A percentile compares a stretch with the other conserved stretches of the same genome.
Evolutionary conservation across 345 rosid species (phyloP).

Genomic region (Hibiscus tridactylites): DNA sequence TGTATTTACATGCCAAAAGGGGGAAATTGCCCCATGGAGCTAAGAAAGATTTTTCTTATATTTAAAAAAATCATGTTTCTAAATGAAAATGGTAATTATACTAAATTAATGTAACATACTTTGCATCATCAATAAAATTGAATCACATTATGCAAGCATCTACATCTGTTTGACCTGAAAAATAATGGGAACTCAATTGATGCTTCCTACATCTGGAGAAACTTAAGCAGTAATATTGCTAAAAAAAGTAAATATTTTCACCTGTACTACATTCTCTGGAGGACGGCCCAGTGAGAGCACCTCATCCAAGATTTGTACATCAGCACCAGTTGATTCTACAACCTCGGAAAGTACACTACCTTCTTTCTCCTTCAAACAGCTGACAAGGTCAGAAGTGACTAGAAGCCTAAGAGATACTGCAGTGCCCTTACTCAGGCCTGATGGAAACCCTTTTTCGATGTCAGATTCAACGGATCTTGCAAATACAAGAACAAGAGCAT

Average conservation of each 20-base stretch:
- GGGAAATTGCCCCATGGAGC: background rate
- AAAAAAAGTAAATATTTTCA: conserved; percentile 8
- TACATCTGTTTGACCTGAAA: background rate
- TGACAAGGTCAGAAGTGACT: conserved; percentile 25
- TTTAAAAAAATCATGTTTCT: background rate
- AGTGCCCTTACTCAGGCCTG: conserved; percentile 21
- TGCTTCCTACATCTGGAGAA: background rate
- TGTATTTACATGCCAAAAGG: background rate
- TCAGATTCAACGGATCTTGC: conserved; percentile 47
- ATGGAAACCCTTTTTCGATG: conserved; percentile 27
- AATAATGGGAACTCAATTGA: background rate
- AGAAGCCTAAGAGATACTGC: conserved; percentile 46
- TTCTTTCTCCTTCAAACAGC: conserved; percentile 22
- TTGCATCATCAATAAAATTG: background rate
- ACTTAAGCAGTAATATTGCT: background rate
- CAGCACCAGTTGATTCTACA: conserved; percentile 25
- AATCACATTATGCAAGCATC: background rate
- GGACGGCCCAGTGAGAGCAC: conserved; percentile 18
- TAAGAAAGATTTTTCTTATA: background rate
- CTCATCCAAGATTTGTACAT: conserved; percentile 29
- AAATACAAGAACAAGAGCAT: conserved; percentile 44
- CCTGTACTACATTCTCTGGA: conserved; percentile 49
- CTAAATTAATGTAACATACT: background rate
- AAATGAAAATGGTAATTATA: background rate
- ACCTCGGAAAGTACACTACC: conserved; percentile 25